Evolutionary conservation across 805 yeast species (phyloP).

Genomic region (Hanseniaspora vineae): DNA sequence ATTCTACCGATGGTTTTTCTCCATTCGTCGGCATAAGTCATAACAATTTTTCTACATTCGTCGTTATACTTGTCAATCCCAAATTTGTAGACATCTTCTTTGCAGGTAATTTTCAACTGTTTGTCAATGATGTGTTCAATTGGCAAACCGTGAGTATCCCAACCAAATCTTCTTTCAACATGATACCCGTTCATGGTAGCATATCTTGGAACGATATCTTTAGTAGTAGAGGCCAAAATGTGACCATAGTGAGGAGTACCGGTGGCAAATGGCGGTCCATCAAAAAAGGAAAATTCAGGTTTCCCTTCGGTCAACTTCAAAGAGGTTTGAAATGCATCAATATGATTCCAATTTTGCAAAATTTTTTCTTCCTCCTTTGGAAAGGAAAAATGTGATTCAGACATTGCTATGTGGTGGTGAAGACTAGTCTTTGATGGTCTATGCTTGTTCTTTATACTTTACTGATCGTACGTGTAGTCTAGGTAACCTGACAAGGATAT

Average conservation of each 20-base stretch:
- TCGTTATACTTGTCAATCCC: conserved; percentile 90
- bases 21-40: conserved; percentile 96
- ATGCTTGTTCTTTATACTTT: no score
- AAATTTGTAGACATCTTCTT: conserved; percentile 85
- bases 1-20: conserved; percentile 81
- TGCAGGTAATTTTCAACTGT: conserved; percentile 83
- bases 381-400: conserved; percentile 43
- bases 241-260: conserved; percentile 99
- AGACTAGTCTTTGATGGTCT: no score
- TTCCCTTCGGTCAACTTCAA: conserved; percentile 71
- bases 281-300: conserved; percentile 86
- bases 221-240: conserved; percentile 89
- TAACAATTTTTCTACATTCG: conserved; percentile 93
- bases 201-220: conserved; percentile 94
- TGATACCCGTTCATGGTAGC: conserved; percentile 96
- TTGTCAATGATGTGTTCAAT: conserved; percentile 98
- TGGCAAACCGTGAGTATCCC: conserved; percentile 99
- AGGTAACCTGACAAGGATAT: no score
- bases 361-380: conserved; percentile 84
- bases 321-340: conserved; percentile 87
- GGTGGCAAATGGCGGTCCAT: conserved; percentile 99
- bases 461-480: no score
- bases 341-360: conserved; percentile 70
- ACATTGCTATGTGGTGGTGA: neutral
- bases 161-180: conserved; percentile 95